Percentiles rank a stretch among this genome's conserved stretches.
These are phyloP conservation scores for Pleoardoris graminearum DNA, from an alignment of 2,329 filamentous ascomycete genomes.

Conservation along the genomic window DNA sequence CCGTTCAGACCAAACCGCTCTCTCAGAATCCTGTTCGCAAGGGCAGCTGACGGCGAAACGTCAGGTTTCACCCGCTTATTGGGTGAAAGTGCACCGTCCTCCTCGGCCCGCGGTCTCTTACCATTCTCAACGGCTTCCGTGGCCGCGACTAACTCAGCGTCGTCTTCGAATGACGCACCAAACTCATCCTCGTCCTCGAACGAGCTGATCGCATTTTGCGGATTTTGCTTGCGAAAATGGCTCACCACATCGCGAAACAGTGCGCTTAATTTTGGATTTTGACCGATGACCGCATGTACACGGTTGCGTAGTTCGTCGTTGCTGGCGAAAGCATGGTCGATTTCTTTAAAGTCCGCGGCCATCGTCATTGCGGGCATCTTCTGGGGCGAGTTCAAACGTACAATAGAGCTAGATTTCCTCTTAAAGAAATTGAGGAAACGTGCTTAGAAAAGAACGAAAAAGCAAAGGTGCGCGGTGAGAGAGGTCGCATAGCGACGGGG, in stretches of 20 bases:
- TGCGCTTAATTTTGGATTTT: background rate
- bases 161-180: slow-evolving; percentile 1
- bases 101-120: background rate
- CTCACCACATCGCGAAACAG: background rate
- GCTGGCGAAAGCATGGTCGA: background rate
- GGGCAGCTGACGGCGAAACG: slow-evolving; percentile 24
- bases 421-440: too few species aligned
- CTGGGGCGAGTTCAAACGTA: too few species aligned
- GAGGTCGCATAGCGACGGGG: too few species aligned
- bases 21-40: slow-evolving; percentile 43
- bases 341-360: background rate
- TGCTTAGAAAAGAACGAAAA: too few species aligned
- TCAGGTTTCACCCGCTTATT: background rate
- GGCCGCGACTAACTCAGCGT: background rate
- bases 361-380: background rate
- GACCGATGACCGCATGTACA: background rate
- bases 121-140: slow-evolving; percentile 6
- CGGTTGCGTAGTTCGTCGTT: background rate
- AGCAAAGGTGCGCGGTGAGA: too few species aligned
- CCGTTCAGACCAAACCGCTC: slow-evolving; percentile 47
- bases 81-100: background rate
- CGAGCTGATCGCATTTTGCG: background rate
- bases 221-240: background rate
- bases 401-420: background rate
- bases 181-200: background rate